phyloP scores from a whole-genome alignment of 106 monocot genomes.

The Platanthera guangdongensis region DNA sequence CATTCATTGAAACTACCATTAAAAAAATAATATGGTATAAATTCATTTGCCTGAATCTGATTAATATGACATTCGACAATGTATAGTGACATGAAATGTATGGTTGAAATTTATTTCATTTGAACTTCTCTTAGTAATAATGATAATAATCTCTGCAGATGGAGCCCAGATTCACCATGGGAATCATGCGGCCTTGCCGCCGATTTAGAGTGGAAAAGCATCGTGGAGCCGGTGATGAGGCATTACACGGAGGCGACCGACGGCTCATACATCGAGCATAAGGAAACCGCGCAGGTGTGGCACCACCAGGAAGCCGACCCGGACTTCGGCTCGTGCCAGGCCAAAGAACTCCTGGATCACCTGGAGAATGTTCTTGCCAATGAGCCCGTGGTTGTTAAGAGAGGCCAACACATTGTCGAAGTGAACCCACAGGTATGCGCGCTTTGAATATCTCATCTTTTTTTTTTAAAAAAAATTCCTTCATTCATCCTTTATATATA shows the following conservation, averaged over 20 bases:
- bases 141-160: conserved; percentile 7
- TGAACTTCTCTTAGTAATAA: neutral
- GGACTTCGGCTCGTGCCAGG: conserved; percentile 61
- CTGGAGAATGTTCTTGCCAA: conserved; percentile 66
- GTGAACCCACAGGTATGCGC: conserved; percentile 45
- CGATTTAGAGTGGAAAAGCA: conserved; percentile 43
- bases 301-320: conserved; percentile 77
- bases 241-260: conserved; percentile 53
- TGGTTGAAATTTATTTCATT: neutral
- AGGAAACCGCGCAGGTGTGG: conserved; percentile 70
- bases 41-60: no score
- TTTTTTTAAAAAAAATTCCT: neutral
- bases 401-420: conserved; percentile 61
- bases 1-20: no score
- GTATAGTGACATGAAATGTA: no score
- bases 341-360: conserved; percentile 72
- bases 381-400: conserved; percentile 65
- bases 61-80: no score
- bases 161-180: conserved; percentile 16
- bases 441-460: neutral
- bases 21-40: no score
- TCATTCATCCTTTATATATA: no score
- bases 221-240: conserved; percentile 51
- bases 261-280: conserved; percentile 57
- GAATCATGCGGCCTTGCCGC: conserved; percentile 9